Evolutionary conservation across 2,329 filamentous ascomycete genomes (phyloP), one percentile per base, ranked within the genome.

Genomic region (Colletotrichum chlorophyti): DNA sequence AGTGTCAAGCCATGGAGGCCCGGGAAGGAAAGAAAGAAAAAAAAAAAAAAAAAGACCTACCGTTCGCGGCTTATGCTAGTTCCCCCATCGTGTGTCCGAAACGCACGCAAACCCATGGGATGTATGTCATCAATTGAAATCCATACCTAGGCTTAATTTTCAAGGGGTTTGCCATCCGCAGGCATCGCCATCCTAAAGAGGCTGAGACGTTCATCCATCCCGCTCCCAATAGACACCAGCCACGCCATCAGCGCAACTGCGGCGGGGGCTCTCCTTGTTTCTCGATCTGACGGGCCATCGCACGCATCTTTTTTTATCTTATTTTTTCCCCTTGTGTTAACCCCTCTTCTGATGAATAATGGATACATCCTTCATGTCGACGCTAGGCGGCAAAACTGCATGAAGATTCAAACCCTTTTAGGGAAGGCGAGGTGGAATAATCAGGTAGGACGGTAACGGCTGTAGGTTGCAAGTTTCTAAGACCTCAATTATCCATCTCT

Each of bases 241-340:
- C 21, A 27, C 19, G 26, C 34, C 17, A 31, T 38, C 23, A 42
- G 47, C 53, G 53, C 53, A 58, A 47, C 48, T 52, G 53, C 47
- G 34, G 53, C 47, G 40, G 53, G 45, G 53, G 53, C 53, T 58
- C n/a, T n/a, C n/a, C n/a, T n/a, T n/a, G n/a, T n/a, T n/a, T n/a
- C n/a, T n/a, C n/a, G n/a, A n/a, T n/a, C n/a, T n/a, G n/a, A n/a
- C n/a, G n/a, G n/a, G n/a, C n/a, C n/a, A n/a, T n/a, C n/a, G n/a
- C n/a, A n/a, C n/a, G n/a, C n/a, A n/a, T n/a, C n/a, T n/a, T n/a
- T 58, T 21, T 26, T 14, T 15, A 12, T n/a, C 27, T 38, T n/a
- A 32, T 37, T 21, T 38, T 21, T 23, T 7, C 31, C 14, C 23
- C 37, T 29, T 31, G 11, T 35, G 21, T 31, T 43, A n/a, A 14